A percentile compares a stretch with the other conserved stretches of the same genome.
Conservation (phyloP, 441 rosid genomes). For the Croton laevigatus region DNA sequence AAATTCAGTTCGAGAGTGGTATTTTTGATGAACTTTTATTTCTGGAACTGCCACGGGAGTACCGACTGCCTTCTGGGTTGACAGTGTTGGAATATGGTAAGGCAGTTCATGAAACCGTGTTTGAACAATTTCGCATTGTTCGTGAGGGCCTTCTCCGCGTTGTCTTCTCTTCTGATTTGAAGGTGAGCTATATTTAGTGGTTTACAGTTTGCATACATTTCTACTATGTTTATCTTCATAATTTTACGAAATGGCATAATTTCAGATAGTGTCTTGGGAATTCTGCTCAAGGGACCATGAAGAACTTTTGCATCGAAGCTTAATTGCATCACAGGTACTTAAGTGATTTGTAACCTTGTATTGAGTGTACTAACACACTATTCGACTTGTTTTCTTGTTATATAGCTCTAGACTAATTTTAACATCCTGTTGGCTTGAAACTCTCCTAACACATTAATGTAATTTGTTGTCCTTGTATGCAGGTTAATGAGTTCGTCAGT, state of each 20-base stretch:
- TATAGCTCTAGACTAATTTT: not conserved
- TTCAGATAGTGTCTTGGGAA: constrained; percentile 86
- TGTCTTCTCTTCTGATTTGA: constrained; percentile 68
- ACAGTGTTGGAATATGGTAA: constrained; percentile 74
- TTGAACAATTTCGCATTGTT: constrained; percentile 78
- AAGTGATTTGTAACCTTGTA: not conserved
- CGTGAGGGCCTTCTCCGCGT: constrained; percentile 88
- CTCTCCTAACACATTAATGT: not conserved
- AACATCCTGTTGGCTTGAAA: not conserved
- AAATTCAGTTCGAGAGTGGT: constrained; percentile 83
- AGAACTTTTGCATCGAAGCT: constrained; percentile 79
- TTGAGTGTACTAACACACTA: not conserved
- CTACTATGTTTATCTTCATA: constrained; percentile 9
- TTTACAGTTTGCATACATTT: constrained; percentile 1
- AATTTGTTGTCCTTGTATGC: constrained; percentile 16
- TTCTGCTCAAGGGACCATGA: constrained; percentile 83
- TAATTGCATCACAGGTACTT: constrained; percentile 75
- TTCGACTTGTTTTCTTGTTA: not conserved
- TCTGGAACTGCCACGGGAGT: constrained; percentile 67
- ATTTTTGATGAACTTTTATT: constrained; percentile 84
- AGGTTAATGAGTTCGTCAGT: constrained; percentile 82
- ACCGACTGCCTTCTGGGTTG: constrained; percentile 59
- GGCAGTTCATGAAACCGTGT: constrained; percentile 85
- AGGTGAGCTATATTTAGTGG: constrained; percentile 36
- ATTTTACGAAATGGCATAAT: constrained; percentile 6